Evolutionary conservation across 768 basidiomycete species (phyloP), one percentile per base, ranked within the genome.

Genomic region (Trichaptum fuscoviolaceum): DNA sequence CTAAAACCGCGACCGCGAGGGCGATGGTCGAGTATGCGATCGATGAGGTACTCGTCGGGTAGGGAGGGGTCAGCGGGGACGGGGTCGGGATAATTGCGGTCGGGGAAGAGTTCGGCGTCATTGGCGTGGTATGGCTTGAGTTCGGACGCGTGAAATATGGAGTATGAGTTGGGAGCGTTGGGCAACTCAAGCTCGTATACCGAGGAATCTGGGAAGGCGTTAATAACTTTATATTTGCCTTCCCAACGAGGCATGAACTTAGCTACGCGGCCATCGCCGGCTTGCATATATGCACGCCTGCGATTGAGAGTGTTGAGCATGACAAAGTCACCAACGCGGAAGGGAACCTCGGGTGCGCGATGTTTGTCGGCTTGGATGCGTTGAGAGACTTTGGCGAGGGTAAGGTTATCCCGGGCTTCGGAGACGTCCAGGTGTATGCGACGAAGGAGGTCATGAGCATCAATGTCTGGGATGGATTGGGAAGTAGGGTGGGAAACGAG

Each of bases 241-340:
- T 71, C 60, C 18, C 26, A 68, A 15, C 57, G 63, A 0, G 68
- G 69, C 63, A 72, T 71, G 36, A 70, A 74, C 34, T 71, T 71
- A 0, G 68, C 69, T 1, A 72, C 69, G 0, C 60, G 64, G 15
- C 68, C 65, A 2, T 58, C 34, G 1, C 65, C 42, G 0, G 30
- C 18, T 1, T 58, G n/a, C 0, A 62, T 58, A 15, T 68, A 71
- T 17, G 68, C 64, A 1, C 30, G 35, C 8, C 35, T 1, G 0
- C 67, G 58, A 24, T 69, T 35, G 18, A 68, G 57, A 0, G 78
- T 82, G 0, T 78, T 77, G 0, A 83, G 68, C 68, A 79, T 69
- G 0, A 83, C 80, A 0, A 35, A 24, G 58, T 83, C 79, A 0
- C 70, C 78, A 0, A 76, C 71, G 0, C 71, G 34, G 67, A 75